Base-by-base conservation (phyloP, 2,329 filamentous ascomycete species). In the Sphaceloma murrayae region DNA sequence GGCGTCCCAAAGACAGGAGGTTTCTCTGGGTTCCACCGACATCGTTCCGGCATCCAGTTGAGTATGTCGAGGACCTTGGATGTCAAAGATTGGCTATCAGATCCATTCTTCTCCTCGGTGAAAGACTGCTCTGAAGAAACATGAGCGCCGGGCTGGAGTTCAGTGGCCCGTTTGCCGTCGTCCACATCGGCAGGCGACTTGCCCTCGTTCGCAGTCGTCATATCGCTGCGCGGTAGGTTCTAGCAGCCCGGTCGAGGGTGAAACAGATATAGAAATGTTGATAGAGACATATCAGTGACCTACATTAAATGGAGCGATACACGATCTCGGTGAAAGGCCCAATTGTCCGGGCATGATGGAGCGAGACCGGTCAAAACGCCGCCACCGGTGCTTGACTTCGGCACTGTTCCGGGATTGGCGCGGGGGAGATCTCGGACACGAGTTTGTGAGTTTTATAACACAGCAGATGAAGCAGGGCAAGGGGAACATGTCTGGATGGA, bases 1-100 rank as follows among this genome's bases (percentile, higher is more conserved):
- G 67, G 65, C 53, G 85, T 64, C 1, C 75, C 80, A 60, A 89
- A 85, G 22, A 70, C 67, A 0, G 80, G 80, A 5, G 83, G 82
- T 45, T 74, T 70, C 1, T 74, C 59, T 0, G 77, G 71, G 52
- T 85, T 70, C 65, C 80, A 88, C 34, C 82, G 76, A 58, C 81
- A 83, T 52, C 73, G 69, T 43, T 68, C 68, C 0, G 82, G 83
- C 26, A 74, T 77, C 71, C 74, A 84, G 26, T 65, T 66, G 11
- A 80, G 39, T 2, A 63, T 46, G 11, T 50, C 42, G 51, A 53
- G 56, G 14, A 49, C 45, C 19, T 51, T 45, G 17, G 29, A 46
- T 54, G 54, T 56, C 55, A 47, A 7, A 11, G 45, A 24, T 10
- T 14, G 11, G 13, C 5, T 49, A 44, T 40, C 7, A 9, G 36